phyloP scores from a whole-genome alignment of 2,329 filamentous ascomycete species.

The Exserohilum turcica region DNA sequence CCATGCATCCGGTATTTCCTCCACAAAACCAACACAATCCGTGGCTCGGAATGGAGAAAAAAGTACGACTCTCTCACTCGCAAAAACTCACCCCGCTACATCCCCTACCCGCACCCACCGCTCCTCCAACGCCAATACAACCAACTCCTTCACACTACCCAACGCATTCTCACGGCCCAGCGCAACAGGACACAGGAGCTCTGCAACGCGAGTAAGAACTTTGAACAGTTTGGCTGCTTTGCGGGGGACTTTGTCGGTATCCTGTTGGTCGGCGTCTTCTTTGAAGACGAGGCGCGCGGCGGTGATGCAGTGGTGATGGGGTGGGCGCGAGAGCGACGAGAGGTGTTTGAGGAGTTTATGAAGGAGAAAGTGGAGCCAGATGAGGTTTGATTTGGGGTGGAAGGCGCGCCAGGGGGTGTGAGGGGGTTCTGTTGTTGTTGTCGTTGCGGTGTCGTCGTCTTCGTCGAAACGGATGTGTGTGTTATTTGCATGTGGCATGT shows the following conservation, averaged over 20 bases:
- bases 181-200: slow-evolving; percentile 48
- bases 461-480: slow-evolving; percentile 36
- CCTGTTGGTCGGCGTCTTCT: slow-evolving; percentile 8
- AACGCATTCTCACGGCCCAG: slow-evolving; percentile 30
- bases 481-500: slow-evolving; percentile 38
- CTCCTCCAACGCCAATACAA: slow-evolving; percentile 41
- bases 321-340: slow-evolving; percentile 8
- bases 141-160: slow-evolving; percentile 42
- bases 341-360: slow-evolving; percentile 58
- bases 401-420: slow-evolving; percentile 56
- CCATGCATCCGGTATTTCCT: no score
- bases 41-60: no score
- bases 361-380: slow-evolving; percentile 68
- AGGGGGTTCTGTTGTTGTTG: slow-evolving; percentile 11
- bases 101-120: slow-evolving; percentile 44
- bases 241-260: slow-evolving; percentile 34
- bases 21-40: no score
- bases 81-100: slow-evolving; percentile 30
- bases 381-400: slow-evolving; percentile 64
- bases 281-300: neutral
- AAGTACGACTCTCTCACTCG: no score
- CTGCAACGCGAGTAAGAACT: slow-evolving; percentile 44
- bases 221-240: slow-evolving; percentile 47
- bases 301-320: slow-evolving; percentile 12
- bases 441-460: neutral